phyloP scores from a whole-genome alignment of 1,284 basidiomycete genomes.

The Stereum hirsutum region DNA sequence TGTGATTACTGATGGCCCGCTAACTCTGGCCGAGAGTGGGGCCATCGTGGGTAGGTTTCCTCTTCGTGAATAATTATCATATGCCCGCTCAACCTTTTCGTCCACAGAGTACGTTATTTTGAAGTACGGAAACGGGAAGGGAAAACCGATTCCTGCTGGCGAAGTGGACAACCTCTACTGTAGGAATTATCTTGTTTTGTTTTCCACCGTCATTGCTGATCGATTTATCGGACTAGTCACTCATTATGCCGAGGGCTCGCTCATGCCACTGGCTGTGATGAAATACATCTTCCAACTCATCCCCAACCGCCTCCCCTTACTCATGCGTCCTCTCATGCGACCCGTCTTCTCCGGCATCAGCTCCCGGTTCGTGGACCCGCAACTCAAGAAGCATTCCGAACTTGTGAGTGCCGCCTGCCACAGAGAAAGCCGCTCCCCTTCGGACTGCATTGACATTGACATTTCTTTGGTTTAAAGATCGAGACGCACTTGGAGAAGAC shows the following conservation, averaged over 20 bases:
- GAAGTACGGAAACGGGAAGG: conserved; percentile 12
- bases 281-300: conserved; percentile 20
- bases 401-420: conserved; percentile 14
- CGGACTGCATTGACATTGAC: background rate
- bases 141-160: conserved; percentile 8
- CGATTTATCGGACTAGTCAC: conserved; percentile 15
- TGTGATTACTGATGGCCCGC: conserved; percentile 34
- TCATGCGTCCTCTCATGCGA: conserved; percentile 22
- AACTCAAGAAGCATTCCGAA: conserved; percentile 16
- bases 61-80: background rate
- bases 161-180: conserved; percentile 29
- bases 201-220: background rate
- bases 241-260: conserved; percentile 30
- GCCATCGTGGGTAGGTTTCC: conserved; percentile 33
- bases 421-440: no score
- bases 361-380: conserved; percentile 14
- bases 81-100: background rate
- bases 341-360: conserved; percentile 14
- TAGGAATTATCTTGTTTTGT: conserved; percentile 8
- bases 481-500: conserved; percentile 15
- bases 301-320: conserved; percentile 19
- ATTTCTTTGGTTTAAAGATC: conserved; percentile 11
- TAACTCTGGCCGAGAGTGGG: conserved; percentile 37
- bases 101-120: conserved; percentile 31
- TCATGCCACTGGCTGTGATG: conserved; percentile 28